Conservation (phyloP, 768 basidiomycete species). For the Leucocoprinus sp. region DNA sequence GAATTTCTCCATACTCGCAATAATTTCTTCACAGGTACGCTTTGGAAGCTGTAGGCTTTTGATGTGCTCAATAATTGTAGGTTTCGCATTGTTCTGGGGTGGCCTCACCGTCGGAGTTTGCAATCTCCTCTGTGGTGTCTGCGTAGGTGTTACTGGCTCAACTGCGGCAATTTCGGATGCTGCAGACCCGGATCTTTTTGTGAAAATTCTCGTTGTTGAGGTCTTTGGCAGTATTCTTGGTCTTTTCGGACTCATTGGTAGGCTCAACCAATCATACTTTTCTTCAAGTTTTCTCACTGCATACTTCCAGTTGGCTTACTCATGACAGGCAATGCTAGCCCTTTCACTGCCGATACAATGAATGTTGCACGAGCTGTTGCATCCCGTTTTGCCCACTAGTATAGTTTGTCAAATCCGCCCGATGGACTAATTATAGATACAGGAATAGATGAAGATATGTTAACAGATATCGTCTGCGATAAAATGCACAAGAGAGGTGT, state of each 20-base stretch:
- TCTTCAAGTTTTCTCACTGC: constrained; percentile 1
- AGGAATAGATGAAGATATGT: not conserved
- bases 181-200: constrained; percentile 88
- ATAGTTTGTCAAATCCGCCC: not conserved
- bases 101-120: constrained; percentile 91
- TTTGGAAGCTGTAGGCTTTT: constrained; percentile 5
- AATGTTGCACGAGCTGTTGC: constrained; percentile 26
- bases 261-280: constrained; percentile 23
- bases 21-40: constrained; percentile 86
- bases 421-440: constrained; percentile 6
- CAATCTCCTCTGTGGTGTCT: constrained; percentile 91
- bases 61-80: constrained; percentile 26
- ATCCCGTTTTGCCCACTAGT: constrained; percentile 32
- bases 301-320: constrained; percentile 63
- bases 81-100: constrained; percentile 94
- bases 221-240: constrained; percentile 90
- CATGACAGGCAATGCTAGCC: constrained; percentile 63
- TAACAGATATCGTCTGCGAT: not conserved
- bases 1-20: constrained; percentile 68
- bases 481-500: constrained; percentile 1
- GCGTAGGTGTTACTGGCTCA: constrained; percentile 91
- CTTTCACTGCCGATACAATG: constrained; percentile 25
- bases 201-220: constrained; percentile 95
- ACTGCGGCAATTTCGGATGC: constrained; percentile 95
- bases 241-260: constrained; percentile 88